Conservation (phyloP, 1,139 yeast species). For the Candida sanyaensis region DNA sequence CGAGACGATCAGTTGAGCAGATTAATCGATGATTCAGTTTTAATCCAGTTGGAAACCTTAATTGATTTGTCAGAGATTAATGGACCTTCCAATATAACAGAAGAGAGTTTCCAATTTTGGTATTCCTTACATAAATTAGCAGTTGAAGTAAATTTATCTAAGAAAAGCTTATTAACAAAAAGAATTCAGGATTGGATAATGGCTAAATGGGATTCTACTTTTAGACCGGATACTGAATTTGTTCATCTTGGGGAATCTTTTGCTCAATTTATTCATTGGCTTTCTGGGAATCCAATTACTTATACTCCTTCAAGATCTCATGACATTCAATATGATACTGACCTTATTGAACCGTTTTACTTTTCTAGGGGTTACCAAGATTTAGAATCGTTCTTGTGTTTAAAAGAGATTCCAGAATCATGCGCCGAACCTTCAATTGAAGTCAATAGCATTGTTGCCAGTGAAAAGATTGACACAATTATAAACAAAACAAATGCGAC, state of each 20-base stretch:
- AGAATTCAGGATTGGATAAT: conserved; percentile 50
- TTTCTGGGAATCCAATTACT: conserved; percentile 26
- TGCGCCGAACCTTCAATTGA: neutral
- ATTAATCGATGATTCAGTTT: conserved; percentile 36
- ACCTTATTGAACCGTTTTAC: conserved; percentile 7
- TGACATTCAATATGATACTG: conserved; percentile 3
- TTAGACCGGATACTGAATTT: conserved; percentile 4
- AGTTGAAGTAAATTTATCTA: conserved; percentile 27
- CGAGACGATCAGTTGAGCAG: conserved; percentile 15
- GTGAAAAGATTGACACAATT: conserved; percentile 4
- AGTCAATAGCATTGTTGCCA: conserved; percentile 6
- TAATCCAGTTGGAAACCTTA: conserved; percentile 48
- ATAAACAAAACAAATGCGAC: conserved; percentile 9
- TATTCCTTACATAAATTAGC: conserved; percentile 38
- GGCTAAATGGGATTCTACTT: conserved; percentile 37
- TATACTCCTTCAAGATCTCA: neutral
- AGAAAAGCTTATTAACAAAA: conserved; percentile 17
- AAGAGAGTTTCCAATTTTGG: conserved; percentile 60
- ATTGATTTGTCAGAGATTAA: conserved; percentile 56
- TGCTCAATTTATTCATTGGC: conserved; percentile 46
- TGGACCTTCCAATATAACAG: conserved; percentile 54
- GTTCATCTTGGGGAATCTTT: conserved; percentile 18
- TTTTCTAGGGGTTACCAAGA: conserved; percentile 8
- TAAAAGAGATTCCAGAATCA: neutral
- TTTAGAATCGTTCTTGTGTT: conserved; percentile 10